Evolutionary conservation across 2,329 filamentous ascomycete species (phyloP), one percentile per base, ranked within the genome.

Genomic region (Penicillium sp.): DNA sequence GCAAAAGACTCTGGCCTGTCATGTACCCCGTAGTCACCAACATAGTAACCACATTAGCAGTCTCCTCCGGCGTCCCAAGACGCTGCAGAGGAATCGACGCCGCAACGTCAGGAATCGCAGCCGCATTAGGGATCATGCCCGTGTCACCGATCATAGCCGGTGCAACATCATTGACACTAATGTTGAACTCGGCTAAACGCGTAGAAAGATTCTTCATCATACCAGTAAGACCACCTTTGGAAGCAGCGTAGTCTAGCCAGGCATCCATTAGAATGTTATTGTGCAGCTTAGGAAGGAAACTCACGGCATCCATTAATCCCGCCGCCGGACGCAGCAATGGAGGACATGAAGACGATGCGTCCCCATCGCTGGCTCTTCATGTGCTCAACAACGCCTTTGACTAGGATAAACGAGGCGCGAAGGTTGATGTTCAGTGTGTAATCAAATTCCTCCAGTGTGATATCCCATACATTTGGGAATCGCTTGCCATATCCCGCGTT

Each of bases 111-210:
- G 77, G 71, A 35, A 74, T 75, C 13, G 73, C 71, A 44, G 75
- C 70, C 27, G 73, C 73, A 42, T 76, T 69, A 2, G 76, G 75
- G 28, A 82, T 77, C 76, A 82, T 76, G 1, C 75, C 75, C 2
- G 75, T 79, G 14, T 75, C 73, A 3, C 77, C 78, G 46, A 83
- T 82, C 77, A 83, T 82, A 2, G 79, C 79, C 0, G 79, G 79
- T 2, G 77, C 76, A n/a, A 83, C 76, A 45, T 82, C 78, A 42
- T 83, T 82, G 39, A 82, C 76, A 10, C 77, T 79, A 48, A 83
- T 79, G 20, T 78, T 77, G 48, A 70, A 71, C 38, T 72, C 68
- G 2, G 76, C 79, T 14, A 82, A 69, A 30, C 76, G 75, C 1
- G 68, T 71, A 1, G 78, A 71, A 18, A 83, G 65, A 45, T 81